Base-by-base conservation (phyloP, 2,329 filamentous ascomycete genomes). In the Chaetomium globosum region DNA sequence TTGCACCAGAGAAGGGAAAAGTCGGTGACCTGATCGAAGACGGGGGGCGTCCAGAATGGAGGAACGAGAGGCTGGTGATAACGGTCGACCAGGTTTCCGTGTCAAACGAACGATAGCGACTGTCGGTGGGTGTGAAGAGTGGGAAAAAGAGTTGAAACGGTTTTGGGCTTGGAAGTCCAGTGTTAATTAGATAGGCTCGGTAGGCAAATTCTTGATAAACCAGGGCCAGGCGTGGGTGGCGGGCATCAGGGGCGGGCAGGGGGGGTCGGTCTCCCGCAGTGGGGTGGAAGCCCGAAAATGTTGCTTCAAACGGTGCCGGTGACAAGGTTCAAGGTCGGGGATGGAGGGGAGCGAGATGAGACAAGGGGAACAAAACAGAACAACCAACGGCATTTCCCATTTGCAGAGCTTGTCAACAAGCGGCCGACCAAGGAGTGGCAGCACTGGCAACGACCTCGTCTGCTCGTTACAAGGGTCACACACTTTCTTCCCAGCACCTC, bases 271-370 rank as follows among this genome's bases (percentile, higher is more conserved):
- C 28, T 21, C 7, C 28, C 53, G n/a, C 9, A 23, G 52, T 60
- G 52, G 57, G 39, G 56, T 28, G 57, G 39, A 5, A 21, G 1
- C 28, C 21, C 39, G 16, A 53, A 59, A 64, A 48, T 30, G 48
- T 49, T 63, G 33, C 21, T 30, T 48, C 61, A 49, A 63, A 59
- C 55, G 55, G 46, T 33, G 55, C 61, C 28, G 48, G 30, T 23
- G 61, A 63, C 48, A 31, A 48, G 26, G n/a, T 30, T 13, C n/a
- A 30, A 21, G 48, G 36, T 16, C 59, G 52, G 48, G 54, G 43
- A 19, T 16, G 21, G 51, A 21, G 48, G 49, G 26, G 59, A 63
- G 61, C 65, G 65, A 64, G 55, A 63, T 67, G 63, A 67, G 65
- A 65, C 63, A 43, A 26, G 26, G 21, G 51, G 51, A 58, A 58